Conservation (phyloP, 2,329 filamentous ascomycete genomes). For the Podosphaera xanthii region DNA sequence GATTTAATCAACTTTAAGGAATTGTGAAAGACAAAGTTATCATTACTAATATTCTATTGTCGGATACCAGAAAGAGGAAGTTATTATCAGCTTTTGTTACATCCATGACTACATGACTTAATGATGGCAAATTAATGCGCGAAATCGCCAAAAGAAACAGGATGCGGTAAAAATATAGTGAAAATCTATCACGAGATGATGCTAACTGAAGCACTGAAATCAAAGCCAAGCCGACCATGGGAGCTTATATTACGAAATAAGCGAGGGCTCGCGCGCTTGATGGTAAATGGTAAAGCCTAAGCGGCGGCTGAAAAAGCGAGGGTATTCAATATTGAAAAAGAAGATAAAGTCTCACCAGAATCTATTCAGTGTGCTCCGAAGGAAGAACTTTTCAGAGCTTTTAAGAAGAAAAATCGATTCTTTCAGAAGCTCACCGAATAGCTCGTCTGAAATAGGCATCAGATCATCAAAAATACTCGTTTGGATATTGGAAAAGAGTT, state of each 20-base stretch:
- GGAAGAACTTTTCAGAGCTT: neutral
- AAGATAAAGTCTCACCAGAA: neutral
- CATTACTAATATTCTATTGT: neutral
- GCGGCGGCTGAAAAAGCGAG: neutral
- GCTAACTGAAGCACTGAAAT: neutral
- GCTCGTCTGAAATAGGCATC: neutral
- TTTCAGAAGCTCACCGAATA: neutral
- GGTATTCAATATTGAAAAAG: neutral
- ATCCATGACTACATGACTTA: too few relatives aligned
- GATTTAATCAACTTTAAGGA: neutral
- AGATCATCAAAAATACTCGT: neutral
- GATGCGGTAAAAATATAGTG: too few relatives aligned
- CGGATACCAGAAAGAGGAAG: neutral
- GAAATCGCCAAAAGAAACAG: neutral
- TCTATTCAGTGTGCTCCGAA: neutral
- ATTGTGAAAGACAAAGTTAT: neutral
- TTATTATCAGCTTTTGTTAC: neutral
- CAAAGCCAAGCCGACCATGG: neutral
- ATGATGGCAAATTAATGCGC: too few relatives aligned
- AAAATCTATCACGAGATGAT: neutral
- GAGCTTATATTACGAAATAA: neutral
- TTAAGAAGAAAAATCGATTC: neutral
- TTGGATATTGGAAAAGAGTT: neutral
- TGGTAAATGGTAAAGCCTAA: neutral
- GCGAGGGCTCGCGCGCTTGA: neutral